Percentiles rank a stretch among this genome's conserved stretches.
These are phyloP conservation scores for Buddleja alternifolia DNA, from an alignment of 257 asterid species.

Conservation along the genomic window DNA sequence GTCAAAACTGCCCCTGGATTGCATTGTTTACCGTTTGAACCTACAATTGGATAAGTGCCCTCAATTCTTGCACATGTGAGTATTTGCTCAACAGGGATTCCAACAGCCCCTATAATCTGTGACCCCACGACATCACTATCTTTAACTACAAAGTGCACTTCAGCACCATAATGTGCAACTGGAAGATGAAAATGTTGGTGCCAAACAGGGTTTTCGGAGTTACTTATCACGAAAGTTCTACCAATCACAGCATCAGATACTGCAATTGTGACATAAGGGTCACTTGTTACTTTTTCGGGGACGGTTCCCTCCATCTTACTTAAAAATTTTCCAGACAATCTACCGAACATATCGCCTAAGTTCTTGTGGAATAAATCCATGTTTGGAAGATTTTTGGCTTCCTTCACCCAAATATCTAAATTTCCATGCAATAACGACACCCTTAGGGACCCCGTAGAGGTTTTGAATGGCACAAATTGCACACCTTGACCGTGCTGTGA, in stretches of 20 bases:
- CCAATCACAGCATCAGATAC: constrained; percentile 75
- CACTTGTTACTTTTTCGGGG: constrained; percentile 64
- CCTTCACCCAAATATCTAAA: constrained; percentile 78
- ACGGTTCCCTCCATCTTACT: constrained; percentile 48
- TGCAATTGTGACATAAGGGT: constrained; percentile 76
- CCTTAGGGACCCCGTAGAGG: constrained; percentile 60
- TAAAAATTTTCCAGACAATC: constrained; percentile 44
- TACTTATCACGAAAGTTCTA: constrained; percentile 71
- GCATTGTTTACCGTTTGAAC: no score
- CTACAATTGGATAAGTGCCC: no score
- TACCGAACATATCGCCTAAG: constrained; percentile 61
- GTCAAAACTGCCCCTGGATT: no score
- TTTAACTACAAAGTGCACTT: constrained; percentile 80
- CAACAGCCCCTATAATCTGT: constrained; percentile 80
- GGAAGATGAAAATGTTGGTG: constrained; percentile 83
- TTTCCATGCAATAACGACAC: constrained; percentile 76
- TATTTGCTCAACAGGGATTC: constrained; percentile 68
- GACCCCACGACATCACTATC: constrained; percentile 86
- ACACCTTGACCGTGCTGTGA: constrained; percentile 73
- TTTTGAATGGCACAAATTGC: constrained; percentile 64
- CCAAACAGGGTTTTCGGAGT: constrained; percentile 77
- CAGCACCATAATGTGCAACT: constrained; percentile 76
- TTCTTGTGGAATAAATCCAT: constrained; percentile 78
- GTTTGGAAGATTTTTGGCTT: constrained; percentile 75
- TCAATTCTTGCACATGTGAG: constrained; percentile 54